A percentile compares a stretch with the other conserved stretches of the same genome.
These are phyloP conservation scores for Aspergillus puulaauensis DNA, from an alignment of 2,329 filamentous ascomycete species.

Conservation along the genomic window DNA sequence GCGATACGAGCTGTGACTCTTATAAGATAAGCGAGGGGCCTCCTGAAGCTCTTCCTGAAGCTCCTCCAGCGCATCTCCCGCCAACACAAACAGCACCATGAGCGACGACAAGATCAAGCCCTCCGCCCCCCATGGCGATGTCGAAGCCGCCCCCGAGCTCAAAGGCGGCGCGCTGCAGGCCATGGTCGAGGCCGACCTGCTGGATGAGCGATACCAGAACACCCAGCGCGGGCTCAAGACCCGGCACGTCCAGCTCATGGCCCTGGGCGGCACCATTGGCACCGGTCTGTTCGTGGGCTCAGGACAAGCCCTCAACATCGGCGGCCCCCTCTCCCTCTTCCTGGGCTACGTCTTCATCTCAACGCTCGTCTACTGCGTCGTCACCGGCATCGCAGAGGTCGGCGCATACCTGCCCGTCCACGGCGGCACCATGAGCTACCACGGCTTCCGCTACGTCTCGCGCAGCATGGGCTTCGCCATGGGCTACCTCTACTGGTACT, in stretches of 20 bases:
- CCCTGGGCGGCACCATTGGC: conserved; percentile 58
- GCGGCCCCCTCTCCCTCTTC: conserved; percentile 53
- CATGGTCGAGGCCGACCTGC: conserved; percentile 40
- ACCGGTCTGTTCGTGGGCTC: conserved; percentile 57
- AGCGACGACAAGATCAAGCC: conserved; percentile 9
- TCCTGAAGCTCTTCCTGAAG: too few relatives aligned
- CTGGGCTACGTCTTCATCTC: conserved; percentile 54
- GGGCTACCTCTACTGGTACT: conserved; percentile 51
- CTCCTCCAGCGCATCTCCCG: background rate
- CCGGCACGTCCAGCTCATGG: conserved; percentile 48
- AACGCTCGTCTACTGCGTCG: conserved; percentile 46
- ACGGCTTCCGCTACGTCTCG: conserved; percentile 44
- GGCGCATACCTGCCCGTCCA: conserved; percentile 46
- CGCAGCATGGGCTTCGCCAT: conserved; percentile 44
- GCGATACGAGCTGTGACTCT: background rate
- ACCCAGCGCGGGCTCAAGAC: conserved; percentile 45
- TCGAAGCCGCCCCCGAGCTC: conserved; percentile 7
- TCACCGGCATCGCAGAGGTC: conserved; percentile 47
- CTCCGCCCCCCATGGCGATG: conserved; percentile 1
- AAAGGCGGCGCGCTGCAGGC: conserved; percentile 27
- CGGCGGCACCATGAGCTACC: conserved; percentile 45
- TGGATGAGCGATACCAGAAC: conserved; percentile 40
- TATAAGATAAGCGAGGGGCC: background rate
- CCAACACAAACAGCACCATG: background rate
- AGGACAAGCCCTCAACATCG: conserved; percentile 52